Conservation (phyloP, 768 basidiomycete genomes). For the Pleurotus sapidus region DNA sequence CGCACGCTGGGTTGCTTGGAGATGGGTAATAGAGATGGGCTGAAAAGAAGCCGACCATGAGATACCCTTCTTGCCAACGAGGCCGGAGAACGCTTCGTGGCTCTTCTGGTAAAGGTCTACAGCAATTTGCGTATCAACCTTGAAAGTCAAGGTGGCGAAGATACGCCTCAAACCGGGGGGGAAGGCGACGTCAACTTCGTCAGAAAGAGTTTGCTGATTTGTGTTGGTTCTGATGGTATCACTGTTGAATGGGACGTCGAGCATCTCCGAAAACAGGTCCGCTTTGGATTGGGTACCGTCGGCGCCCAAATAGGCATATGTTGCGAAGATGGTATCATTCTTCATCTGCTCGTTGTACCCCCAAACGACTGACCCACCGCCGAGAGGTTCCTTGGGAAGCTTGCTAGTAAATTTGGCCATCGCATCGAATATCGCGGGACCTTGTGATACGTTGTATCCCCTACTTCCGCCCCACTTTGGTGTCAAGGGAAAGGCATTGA, state of each 20-base stretch:
- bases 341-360: slow-evolving; percentile 1
- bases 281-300: neutral
- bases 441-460: slow-evolving; percentile 7
- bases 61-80: neutral
- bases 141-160: slow-evolving; percentile 5
- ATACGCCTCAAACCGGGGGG: slow-evolving; percentile 2
- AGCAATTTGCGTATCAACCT: slow-evolving; percentile 1
- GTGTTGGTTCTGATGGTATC: slow-evolving; percentile 2
- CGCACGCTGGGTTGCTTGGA: neutral
- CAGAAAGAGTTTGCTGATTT: neutral
- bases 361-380: slow-evolving; percentile 4
- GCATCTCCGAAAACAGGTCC: slow-evolving; percentile 1
- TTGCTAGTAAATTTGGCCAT: slow-evolving; percentile 3
- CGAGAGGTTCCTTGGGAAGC: slow-evolving; percentile 1
- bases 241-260: neutral
- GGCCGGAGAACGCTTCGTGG: neutral
- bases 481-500: slow-evolving; percentile 6
- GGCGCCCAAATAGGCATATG: slow-evolving; percentile 1
- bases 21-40: slow-evolving; percentile 3
- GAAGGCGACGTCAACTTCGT: slow-evolving; percentile 5
- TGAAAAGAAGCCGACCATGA: slow-evolving; percentile 6
- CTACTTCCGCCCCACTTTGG: slow-evolving; percentile 13
- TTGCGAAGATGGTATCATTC: slow-evolving; percentile 3
- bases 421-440: neutral
- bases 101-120: slow-evolving; percentile 1